Percentiles rank a stretch among this genome's conserved stretches.
These are phyloP conservation scores for Hamamelis virginiana DNA, from an alignment of 164 flowering plant species.

Conservation along the genomic window DNA sequence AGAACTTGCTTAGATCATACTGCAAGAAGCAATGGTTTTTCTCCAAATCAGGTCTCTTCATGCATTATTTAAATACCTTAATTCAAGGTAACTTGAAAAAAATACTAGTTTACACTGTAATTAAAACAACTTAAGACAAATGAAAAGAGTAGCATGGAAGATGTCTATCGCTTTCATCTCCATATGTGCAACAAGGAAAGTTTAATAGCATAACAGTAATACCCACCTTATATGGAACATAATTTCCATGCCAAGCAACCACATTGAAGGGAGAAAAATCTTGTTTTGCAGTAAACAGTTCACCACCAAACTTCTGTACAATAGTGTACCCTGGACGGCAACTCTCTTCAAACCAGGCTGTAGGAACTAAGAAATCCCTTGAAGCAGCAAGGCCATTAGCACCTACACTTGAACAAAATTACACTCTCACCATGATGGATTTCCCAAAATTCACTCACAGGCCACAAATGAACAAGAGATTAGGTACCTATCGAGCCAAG, in stretches of 20 bases:
- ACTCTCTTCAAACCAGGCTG: slow-evolving; percentile 73
- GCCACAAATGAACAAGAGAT: slow-evolving; percentile 2
- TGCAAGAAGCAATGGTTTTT: slow-evolving; percentile 37
- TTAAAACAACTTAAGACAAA: not conserved
- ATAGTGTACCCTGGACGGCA: slow-evolving; percentile 62
- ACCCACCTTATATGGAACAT: slow-evolving; percentile 89
- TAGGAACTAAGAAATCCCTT: slow-evolving; percentile 87
- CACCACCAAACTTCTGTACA: slow-evolving; percentile 91
- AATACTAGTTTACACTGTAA: not conserved
- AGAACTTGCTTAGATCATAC: slow-evolving; percentile 86
- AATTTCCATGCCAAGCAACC: slow-evolving; percentile 99
- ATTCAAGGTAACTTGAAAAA: not conserved
- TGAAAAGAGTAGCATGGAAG: not conserved
- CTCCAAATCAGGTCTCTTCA: not conserved
- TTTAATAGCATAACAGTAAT: not conserved
- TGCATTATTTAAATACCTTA: not conserved
- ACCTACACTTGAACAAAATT: slow-evolving; percentile 44
- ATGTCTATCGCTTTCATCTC: not conserved
- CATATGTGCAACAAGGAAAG: not conserved
- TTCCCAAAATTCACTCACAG: not conserved
- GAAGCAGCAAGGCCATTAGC: slow-evolving; percentile 96
- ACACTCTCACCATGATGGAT: not conserved
- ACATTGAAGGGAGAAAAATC: slow-evolving; percentile 98
- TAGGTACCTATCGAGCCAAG: slow-evolving; percentile 89
- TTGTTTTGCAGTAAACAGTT: slow-evolving; percentile 85